Evolutionary conservation across 257 asterid species (phyloP).

Genomic region (Voacanga thouarsii): DNA sequence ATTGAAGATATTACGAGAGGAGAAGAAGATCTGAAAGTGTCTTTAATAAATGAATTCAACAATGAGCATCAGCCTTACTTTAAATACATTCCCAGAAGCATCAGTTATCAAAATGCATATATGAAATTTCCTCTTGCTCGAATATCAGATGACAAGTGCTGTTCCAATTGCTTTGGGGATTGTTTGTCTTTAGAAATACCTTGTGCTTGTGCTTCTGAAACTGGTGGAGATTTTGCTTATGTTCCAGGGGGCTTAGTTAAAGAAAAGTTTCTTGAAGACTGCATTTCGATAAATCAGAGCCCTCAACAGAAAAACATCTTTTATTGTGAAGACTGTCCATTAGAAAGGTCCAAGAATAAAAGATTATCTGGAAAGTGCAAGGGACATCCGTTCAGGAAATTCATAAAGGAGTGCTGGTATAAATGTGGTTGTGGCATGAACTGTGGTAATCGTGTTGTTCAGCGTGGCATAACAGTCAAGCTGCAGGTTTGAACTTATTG

Average conservation of each 20-base stretch:
- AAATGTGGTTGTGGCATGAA: slow-evolving; percentile 68
- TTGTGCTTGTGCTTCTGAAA: slow-evolving; percentile 68
- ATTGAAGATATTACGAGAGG: slow-evolving; percentile 48
- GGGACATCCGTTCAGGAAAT: slow-evolving; percentile 55
- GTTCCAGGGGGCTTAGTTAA: slow-evolving; percentile 44
- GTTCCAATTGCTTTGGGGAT: slow-evolving; percentile 49
- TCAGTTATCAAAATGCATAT: slow-evolving; percentile 47
- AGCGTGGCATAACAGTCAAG: slow-evolving; percentile 53
- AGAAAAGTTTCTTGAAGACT: slow-evolving; percentile 41
- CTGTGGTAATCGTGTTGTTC: slow-evolving; percentile 80
- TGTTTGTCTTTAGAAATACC: slow-evolving; percentile 54
- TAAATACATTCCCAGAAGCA: slow-evolving; percentile 35
- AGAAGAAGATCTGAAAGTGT: slow-evolving; percentile 43
- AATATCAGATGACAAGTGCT: slow-evolving; percentile 60
- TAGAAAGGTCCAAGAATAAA: slow-evolving; percentile 54
- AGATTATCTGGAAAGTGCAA: slow-evolving; percentile 37
- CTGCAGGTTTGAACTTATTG: slow-evolving; percentile 51
- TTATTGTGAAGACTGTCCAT: slow-evolving; percentile 65
- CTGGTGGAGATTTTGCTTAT: slow-evolving; percentile 74
- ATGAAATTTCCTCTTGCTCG: slow-evolving; percentile 55
- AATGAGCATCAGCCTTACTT: slow-evolving; percentile 37
- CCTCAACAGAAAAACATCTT: slow-evolving; percentile 27
- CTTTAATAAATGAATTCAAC: slow-evolving; percentile 48
- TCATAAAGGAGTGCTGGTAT: slow-evolving; percentile 78
- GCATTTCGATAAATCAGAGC: slow-evolving; percentile 36